phyloP scores from a whole-genome alignment of 129 eudicot species.

The Tagetes erecta region DNA sequence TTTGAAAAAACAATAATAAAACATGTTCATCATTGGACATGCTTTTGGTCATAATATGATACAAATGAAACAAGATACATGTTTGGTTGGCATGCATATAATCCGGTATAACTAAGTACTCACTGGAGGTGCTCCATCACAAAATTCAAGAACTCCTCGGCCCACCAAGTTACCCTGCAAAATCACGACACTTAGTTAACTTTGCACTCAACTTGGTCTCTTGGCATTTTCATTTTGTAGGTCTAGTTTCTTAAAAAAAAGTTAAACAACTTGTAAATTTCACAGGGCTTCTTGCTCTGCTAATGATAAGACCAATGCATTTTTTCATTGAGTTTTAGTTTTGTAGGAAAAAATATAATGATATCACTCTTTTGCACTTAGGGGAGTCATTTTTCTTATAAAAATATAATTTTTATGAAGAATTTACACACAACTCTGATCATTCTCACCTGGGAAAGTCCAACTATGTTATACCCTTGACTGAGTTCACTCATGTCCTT shows the following conservation, averaged over 20 bases:
- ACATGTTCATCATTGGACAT: neutral
- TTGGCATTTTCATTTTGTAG: neutral
- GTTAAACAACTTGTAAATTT: neutral
- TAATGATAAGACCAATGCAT: neutral
- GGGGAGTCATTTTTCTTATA: neutral
- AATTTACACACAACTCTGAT: conserved; percentile 1
- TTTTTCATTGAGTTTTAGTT: neutral
- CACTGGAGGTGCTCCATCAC: conserved; percentile 95
- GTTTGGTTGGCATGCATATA: neutral
- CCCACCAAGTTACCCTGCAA: conserved; percentile 85
- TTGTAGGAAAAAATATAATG: neutral
- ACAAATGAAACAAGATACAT: neutral
- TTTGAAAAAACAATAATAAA: too few relatives aligned
- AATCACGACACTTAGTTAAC: conserved; percentile 16
- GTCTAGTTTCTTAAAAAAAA: neutral
- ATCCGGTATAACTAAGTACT: conserved; percentile 19
- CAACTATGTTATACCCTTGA: conserved; percentile 82
- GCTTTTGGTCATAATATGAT: neutral
- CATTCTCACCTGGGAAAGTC: conserved; percentile 83
- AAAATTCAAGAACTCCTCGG: conserved; percentile 77
- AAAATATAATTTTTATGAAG: conserved; percentile 8
- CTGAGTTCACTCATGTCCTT: conserved; percentile 81
- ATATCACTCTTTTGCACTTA: neutral
- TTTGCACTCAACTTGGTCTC: neutral
- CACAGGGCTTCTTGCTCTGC: neutral